phyloP scores from a whole-genome alignment of 768 basidiomycete genomes.

The Tricholoma sp. region DNA sequence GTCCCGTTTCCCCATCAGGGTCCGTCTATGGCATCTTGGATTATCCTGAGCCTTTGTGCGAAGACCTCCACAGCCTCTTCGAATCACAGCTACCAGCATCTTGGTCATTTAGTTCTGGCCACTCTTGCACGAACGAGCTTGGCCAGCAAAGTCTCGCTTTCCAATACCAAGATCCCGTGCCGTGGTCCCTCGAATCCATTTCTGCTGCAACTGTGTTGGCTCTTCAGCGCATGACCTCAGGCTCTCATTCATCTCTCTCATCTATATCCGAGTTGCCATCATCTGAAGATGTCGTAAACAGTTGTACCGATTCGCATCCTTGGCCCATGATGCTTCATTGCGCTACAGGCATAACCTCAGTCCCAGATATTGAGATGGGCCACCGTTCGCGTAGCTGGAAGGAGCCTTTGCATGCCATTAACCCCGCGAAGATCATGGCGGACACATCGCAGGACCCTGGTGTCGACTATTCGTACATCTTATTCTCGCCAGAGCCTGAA shows the following conservation, averaged over 20 bases:
- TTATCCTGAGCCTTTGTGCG: constrained; percentile 9
- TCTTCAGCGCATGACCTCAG: constrained; percentile 21
- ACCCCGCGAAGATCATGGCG: constrained; percentile 35
- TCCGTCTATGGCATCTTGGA: constrained; percentile 3
- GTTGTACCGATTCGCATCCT: background rate
- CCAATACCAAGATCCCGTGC: constrained; percentile 2
- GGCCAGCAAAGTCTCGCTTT: background rate
- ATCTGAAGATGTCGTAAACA: background rate
- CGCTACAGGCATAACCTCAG: constrained; percentile 10
- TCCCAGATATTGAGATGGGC: constrained; percentile 28
- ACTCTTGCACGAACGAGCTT: background rate
- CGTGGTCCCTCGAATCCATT: constrained; percentile 19
- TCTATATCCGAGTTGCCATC: background rate
- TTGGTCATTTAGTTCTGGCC: constrained; percentile 10
- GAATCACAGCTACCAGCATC: constrained; percentile 6
- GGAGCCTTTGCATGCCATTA: constrained; percentile 22
- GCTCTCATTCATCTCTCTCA: background rate
- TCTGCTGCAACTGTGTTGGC: constrained; percentile 29
- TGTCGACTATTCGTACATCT: background rate
- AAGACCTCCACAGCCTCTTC: constrained; percentile 11
- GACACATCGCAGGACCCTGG: background rate
- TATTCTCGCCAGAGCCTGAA: background rate
- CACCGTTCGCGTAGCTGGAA: constrained; percentile 15
- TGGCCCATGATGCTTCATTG: constrained; percentile 3
- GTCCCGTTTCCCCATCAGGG: background rate